These are phyloP conservation scores for Staphylotrichum longicolle DNA, from an alignment of 495 filamentous ascomycete species.

Conservation along the genomic window DNA sequence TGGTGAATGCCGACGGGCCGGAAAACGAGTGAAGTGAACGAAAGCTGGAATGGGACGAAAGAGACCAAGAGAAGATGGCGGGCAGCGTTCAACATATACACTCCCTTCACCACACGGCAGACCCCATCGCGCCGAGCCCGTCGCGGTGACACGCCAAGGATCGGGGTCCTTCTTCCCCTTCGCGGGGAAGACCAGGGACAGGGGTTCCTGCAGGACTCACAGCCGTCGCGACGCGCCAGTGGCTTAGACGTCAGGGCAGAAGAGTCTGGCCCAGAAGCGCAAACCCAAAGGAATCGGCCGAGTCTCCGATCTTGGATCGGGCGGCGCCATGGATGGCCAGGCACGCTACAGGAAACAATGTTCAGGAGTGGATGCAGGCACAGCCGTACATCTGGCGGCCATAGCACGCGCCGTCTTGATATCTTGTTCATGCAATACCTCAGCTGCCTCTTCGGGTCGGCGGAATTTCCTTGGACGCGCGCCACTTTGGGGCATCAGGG, in stretches of 20 bases:
- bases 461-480: no score
- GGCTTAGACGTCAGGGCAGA: conserved; percentile 1
- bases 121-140: background rate
- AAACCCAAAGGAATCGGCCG: conserved; percentile 13
- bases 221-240: background rate
- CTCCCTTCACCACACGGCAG: conserved; percentile 6
- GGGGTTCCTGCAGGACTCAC: conserved; percentile 6
- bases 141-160: conserved; percentile 8
- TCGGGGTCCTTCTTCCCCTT: conserved; percentile 7
- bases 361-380: no score
- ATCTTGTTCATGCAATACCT: no score
- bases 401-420: no score
- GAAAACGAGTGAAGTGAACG: no score
- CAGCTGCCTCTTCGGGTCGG: no score
- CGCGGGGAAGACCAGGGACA: conserved; percentile 7
- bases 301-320: conserved; percentile 6
- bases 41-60: background rate
- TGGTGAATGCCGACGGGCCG: no score
- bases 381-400: no score
- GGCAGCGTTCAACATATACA: conserved; percentile 18
- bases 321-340: conserved; percentile 12
- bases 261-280: conserved; percentile 11
- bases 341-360: background rate
- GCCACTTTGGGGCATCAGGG: no score
- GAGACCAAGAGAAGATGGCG: background rate